phyloP scores from a whole-genome alignment of 2,329 filamentous ascomycete genomes.

The Colletotrichum costaricense region DNA sequence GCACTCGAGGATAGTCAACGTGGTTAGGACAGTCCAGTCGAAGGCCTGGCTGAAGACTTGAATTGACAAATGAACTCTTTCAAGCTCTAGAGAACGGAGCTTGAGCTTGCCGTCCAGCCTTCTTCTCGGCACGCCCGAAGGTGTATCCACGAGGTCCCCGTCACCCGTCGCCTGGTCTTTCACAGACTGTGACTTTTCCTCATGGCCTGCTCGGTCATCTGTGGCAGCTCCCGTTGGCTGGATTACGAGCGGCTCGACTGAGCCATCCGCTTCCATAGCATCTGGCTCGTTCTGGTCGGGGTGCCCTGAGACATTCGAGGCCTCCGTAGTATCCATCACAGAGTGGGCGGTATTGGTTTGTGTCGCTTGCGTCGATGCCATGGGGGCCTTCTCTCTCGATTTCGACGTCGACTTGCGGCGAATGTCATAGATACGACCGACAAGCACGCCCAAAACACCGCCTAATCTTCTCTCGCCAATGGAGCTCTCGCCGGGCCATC shows the following conservation, averaged over 20 bases:
- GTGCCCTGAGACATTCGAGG: neutral
- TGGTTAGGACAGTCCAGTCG: conserved; percentile 80
- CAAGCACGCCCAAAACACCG: conserved; percentile 75
- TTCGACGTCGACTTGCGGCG: conserved; percentile 40
- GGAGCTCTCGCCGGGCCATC: conserved; percentile 65
- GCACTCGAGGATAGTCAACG: conserved; percentile 80
- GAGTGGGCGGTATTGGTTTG: neutral
- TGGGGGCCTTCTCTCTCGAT: conserved; percentile 21
- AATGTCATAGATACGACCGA: conserved; percentile 75
- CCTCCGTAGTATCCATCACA: conserved; percentile 1
- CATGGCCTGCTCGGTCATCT: neutral
- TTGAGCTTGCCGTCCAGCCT: conserved; percentile 68
- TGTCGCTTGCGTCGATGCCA: neutral
- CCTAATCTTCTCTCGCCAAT: conserved; percentile 74
- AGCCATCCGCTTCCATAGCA: neutral
- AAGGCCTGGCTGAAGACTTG: conserved; percentile 76
- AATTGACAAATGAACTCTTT: conserved; percentile 79
- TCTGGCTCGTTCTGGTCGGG: neutral
- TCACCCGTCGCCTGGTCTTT: neutral
- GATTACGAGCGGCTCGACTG: neutral
- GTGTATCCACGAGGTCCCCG: neutral
- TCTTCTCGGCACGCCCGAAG: conserved; percentile 43
- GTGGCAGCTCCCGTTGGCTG: neutral
- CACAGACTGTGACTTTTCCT: neutral
- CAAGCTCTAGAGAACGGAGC: conserved; percentile 79